Percentiles rank a stretch among this genome's conserved stretches.
Conservation (phyloP, 257 asterid species). For the Solanum bulbocastanum region DNA sequence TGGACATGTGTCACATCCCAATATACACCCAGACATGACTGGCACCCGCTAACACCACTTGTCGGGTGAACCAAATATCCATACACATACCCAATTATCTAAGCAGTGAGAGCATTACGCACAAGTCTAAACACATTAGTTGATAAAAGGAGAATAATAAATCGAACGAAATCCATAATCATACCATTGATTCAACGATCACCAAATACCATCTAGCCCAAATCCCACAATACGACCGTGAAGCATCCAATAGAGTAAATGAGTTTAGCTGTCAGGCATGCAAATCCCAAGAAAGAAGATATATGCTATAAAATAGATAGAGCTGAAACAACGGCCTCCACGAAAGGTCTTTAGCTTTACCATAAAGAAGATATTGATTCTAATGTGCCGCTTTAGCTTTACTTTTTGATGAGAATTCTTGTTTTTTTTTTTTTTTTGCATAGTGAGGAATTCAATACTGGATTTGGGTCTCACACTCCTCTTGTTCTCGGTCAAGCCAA, state of each 20-base stretch:
- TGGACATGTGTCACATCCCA: neutral
- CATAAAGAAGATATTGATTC: neutral
- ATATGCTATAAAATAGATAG: neutral
- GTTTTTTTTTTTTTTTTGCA: constrained; percentile 11
- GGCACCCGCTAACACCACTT: neutral
- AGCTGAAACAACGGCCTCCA: neutral
- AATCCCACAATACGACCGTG: neutral
- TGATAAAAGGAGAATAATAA: neutral
- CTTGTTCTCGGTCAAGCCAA: constrained; percentile 83
- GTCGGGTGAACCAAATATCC: neutral
- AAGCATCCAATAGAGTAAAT: neutral
- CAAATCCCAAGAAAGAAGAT: neutral
- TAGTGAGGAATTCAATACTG: constrained; percentile 84
- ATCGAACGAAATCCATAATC: neutral
- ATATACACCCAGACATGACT: neutral
- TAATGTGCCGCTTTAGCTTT: neutral
- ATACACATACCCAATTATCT: neutral
- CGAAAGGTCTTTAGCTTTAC: neutral
- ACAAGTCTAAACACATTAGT: neutral
- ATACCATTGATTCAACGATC: neutral
- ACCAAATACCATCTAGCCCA: neutral
- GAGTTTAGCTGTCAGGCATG: neutral
- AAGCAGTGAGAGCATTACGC: neutral
- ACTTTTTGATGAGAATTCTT: constrained; percentile 9
- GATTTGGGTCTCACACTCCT: constrained; percentile 91